phyloP scores from a whole-genome alignment of 2,329 filamentous ascomycete genomes.

The Pestalotiopsis sp. region DNA sequence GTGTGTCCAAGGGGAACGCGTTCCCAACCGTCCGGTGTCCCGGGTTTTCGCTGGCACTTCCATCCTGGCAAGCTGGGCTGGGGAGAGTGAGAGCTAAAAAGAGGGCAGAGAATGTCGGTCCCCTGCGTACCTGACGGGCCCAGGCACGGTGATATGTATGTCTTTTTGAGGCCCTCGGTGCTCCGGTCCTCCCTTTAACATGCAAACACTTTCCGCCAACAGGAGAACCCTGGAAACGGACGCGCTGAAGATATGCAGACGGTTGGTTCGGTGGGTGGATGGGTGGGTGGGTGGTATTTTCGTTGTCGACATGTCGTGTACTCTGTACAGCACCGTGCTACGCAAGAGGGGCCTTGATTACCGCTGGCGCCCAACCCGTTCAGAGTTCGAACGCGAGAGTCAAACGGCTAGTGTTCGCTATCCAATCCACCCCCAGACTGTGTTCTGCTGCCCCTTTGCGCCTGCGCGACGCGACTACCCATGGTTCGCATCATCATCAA shows the following conservation, averaged over 20 bases:
- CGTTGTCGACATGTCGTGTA: background rate
- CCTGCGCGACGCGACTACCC: too few species aligned
- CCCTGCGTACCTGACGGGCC: background rate
- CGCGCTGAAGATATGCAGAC: slow-evolving; percentile 1
- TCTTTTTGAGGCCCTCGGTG: background rate
- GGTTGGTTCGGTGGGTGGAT: background rate
- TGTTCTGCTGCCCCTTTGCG: too few species aligned
- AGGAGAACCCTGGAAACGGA: background rate
- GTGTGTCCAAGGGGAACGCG: background rate
- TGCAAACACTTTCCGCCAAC: slow-evolving; percentile 7
- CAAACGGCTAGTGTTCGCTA: too few species aligned
- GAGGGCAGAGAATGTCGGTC: background rate
- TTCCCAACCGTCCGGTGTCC: slow-evolving; percentile 1
- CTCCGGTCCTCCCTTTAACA: background rate
- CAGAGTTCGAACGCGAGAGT: background rate
- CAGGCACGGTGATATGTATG: background rate
- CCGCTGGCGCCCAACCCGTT: background rate
- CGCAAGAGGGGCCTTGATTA: background rate
- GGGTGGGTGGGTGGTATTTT: background rate
- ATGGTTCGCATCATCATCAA: too few species aligned
- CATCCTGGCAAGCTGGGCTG: background rate
- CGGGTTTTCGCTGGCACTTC: background rate
- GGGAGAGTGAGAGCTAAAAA: background rate
- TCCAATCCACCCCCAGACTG: too few species aligned
- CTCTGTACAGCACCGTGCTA: background rate